Base-by-base conservation (phyloP, 139 green algal species). In the Ostreobium quekettii region DNA sequence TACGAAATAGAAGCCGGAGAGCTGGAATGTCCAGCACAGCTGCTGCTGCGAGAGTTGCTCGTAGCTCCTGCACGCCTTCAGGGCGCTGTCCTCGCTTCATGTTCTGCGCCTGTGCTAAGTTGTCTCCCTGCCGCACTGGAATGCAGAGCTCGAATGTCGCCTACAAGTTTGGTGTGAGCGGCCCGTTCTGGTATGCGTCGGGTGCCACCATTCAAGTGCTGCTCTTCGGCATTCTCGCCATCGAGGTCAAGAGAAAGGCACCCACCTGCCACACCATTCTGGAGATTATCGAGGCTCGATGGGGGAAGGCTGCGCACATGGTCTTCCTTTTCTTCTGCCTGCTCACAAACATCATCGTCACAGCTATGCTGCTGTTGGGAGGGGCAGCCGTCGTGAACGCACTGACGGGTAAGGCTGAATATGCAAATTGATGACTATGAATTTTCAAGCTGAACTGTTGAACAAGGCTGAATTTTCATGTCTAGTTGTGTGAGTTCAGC, bases 181-280 rank as follows among this genome's bases (percentile, higher is more conserved):
- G 86, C 19, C 86, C 86, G 2, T 93, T 91, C 72, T 93, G 86
- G 83, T 97, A 97, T 67, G 91, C 91, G 29, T 28, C 81, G 8
- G 90, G 91, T 35, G 91, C 91, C 29, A 97, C 91, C 4, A 81
- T 97, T 29, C 91, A 97, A 75, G 83, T 96, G 71, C 80, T 97
- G 53, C 86, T 97, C 33, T 97, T 97, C 60, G 87, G 86, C 61
- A 85, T 97, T 47, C 77, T 97, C 26, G 89, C 91, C n/a, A 87
- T 97, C 28, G 80, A 97, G 76, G 84, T 97, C 73, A 97, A 97
- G 84, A 82, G 86, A 57, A 96, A 97, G 72, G 91, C 91, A 8
- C 88, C 88, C 57, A 90, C 78, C 24, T 85, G 85, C 3, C 91
- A 97, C 78, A 97, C 91, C 31, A 84, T 95, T 59, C 83, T 93